These are phyloP conservation scores for Dothistroma pini DNA, from an alignment of 2,329 filamentous ascomycete species.

Conservation along the genomic window DNA sequence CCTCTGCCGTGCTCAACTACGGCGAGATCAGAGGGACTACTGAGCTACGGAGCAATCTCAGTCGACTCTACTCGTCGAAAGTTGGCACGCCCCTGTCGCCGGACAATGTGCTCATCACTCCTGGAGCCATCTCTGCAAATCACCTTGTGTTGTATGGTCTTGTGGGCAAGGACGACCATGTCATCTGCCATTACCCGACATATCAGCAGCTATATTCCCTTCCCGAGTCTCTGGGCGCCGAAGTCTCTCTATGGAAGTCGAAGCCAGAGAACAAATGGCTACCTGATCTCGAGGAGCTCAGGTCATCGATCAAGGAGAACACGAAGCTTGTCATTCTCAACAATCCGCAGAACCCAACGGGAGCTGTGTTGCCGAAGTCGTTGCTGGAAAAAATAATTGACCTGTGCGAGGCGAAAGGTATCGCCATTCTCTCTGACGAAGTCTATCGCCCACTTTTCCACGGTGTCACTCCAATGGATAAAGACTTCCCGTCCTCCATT, in stretches of 20 bases:
- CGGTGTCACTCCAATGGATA: slow-evolving; percentile 53
- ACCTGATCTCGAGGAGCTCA: slow-evolving; percentile 64
- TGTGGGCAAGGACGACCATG: slow-evolving; percentile 71
- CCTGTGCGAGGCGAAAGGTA: slow-evolving; percentile 59
- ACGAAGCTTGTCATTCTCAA: slow-evolving; percentile 69
- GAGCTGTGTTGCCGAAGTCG: slow-evolving; percentile 61
- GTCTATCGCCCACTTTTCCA: slow-evolving; percentile 84
- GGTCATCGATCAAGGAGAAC: slow-evolving; percentile 60
- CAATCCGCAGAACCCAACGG: slow-evolving; percentile 82
- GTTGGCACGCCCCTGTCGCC: slow-evolving; percentile 45
- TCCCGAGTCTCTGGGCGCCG: slow-evolving; percentile 68
- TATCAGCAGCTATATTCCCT: slow-evolving; percentile 82
- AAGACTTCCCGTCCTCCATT: slow-evolving; percentile 62
- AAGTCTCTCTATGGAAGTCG: slow-evolving; percentile 73
- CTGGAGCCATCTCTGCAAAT: slow-evolving; percentile 81
- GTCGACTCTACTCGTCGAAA: slow-evolving; percentile 61
- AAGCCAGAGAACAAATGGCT: slow-evolving; percentile 62
- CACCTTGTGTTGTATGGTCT: slow-evolving; percentile 73
- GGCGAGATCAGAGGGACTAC: slow-evolving; percentile 67
- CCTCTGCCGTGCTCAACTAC: slow-evolving; percentile 64
- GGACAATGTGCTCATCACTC: slow-evolving; percentile 70
- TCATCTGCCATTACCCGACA: slow-evolving; percentile 81
- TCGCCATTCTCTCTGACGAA: slow-evolving; percentile 72
- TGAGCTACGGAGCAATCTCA: slow-evolving; percentile 60
- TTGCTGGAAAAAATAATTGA: slow-evolving; percentile 60